Conservation (phyloP, 73 alveolate genomes). For the Paramecium pentaurelia region DNA sequence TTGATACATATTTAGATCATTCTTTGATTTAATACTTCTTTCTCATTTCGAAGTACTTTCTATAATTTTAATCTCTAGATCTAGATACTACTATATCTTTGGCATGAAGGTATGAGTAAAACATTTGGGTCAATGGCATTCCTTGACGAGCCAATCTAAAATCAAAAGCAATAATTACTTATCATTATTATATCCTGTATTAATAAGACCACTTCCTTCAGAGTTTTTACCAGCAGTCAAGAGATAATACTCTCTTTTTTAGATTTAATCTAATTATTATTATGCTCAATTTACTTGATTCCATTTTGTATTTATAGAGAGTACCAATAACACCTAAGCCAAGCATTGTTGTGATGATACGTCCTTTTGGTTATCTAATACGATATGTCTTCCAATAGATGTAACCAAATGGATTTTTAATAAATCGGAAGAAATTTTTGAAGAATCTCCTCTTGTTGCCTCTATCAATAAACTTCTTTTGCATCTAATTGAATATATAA, state of each 20-base stretch:
- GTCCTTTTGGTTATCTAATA: slow-evolving; percentile 58
- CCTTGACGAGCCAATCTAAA: slow-evolving; percentile 63
- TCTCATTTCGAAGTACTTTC: slow-evolving; percentile 90
- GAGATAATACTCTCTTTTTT: slow-evolving; percentile 34
- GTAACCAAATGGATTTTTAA: slow-evolving; percentile 80
- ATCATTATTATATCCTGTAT: slow-evolving; percentile 46
- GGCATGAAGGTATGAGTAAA: slow-evolving; percentile 53
- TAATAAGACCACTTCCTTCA: slow-evolving; percentile 56
- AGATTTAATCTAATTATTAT: not conserved
- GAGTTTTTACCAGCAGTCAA: slow-evolving; percentile 53
- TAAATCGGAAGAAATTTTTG: slow-evolving; percentile 83
- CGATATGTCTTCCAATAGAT: slow-evolving; percentile 77
- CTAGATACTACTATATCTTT: slow-evolving; percentile 50
- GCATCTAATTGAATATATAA: slow-evolving; percentile 24
- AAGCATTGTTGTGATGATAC: slow-evolving; percentile 36
- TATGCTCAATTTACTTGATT: not conserved
- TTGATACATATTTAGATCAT: not conserved
- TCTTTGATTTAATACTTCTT: slow-evolving; percentile 79
- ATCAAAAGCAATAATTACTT: not conserved
- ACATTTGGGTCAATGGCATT: slow-evolving; percentile 67
- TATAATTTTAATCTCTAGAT: slow-evolving; percentile 87
- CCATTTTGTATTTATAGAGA: slow-evolving; percentile 31
- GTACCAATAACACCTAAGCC: slow-evolving; percentile 47
- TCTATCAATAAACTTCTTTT: slow-evolving; percentile 60
- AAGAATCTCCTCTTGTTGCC: slow-evolving; percentile 81